Evolutionary conservation across 2,329 filamentous ascomycete genomes (phyloP), one percentile per base, ranked within the genome.

Genomic region (Paraconiothyrium brasiliense): DNA sequence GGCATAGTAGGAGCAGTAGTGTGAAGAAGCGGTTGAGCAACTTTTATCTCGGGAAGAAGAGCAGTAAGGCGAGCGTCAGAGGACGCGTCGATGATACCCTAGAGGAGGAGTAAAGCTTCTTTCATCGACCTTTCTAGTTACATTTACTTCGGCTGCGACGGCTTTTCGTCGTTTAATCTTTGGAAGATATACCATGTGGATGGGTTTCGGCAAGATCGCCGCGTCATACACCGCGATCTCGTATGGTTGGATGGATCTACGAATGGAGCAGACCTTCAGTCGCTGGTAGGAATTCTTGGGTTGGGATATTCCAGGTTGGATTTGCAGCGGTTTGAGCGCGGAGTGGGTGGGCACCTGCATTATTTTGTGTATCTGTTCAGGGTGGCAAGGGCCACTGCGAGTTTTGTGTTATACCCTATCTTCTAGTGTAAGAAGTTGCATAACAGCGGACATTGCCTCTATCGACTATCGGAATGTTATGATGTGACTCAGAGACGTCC

Each of bases 21-120:
- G 86, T 96, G 67, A 88, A 90, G 79, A 94, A 93, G 81, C 82
- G 93, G 72, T 83, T 96, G 67, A 95, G 92, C 76, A 83, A 93
- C 71, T 83, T 96, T 72, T 92, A 90, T 76, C 84, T 93, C 54
- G 89, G 90, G 34, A 90, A 89, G 76, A 92, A 91, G 80, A 82
- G 82, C 49, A 88, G 85, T 73, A 89, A 87, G 76, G 81, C 72
- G 61, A 85, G 81, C 74, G 83, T 78, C 5, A 69, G 64, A 60
- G 71, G 70, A 49, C 50, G 65, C 39, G 58, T 67, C 41, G 70
- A 71, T 56, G 72, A 74, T 65, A 72, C 69, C 59, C 69, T 78
- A 50, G 65, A 70, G 50, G 76, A 78, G 61, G 76, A 78, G 66
- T 78, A 65, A 63, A 14, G 20, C n/a, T 46, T 41, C 39, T 20